Conservation (phyloP, 129 eudicot species). For the Saussurea involucrata region DNA sequence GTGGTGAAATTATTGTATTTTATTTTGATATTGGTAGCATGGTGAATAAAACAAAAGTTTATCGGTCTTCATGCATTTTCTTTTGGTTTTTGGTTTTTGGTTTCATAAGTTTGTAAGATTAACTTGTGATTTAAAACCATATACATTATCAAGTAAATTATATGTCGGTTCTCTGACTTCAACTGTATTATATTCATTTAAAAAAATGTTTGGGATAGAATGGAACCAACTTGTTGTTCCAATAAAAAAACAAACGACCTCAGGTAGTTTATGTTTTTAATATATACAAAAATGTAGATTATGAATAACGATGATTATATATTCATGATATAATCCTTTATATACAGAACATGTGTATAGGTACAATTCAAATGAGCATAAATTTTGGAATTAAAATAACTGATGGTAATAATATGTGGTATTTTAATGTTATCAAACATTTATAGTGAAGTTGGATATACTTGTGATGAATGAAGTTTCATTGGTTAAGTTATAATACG, state of each 20-base stretch:
- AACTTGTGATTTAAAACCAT: not conserved
- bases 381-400: not conserved
- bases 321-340: not conserved
- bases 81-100: not conserved
- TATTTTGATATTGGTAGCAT: not conserved
- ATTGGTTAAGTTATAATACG: too few species aligned
- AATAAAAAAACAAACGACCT: not conserved
- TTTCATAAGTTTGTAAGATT: not conserved
- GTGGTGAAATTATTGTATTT: not conserved
- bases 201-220: not conserved
- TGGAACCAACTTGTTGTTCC: not conserved
- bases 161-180: not conserved
- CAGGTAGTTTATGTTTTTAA: not conserved
- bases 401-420: too few species aligned
- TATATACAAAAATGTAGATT: too few species aligned
- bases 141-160: too few species aligned
- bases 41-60: not conserved
- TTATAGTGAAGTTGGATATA: too few species aligned
- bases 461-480: too few species aligned
- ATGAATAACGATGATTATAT: too few species aligned
- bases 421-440: too few species aligned
- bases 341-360: too few species aligned
- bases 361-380: too few species aligned
- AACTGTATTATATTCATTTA: not conserved
- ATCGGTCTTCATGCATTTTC: not conserved